These are phyloP conservation scores for Meira miltonrushii DNA, from an alignment of 1,284 basidiomycete genomes.

Conservation along the genomic window DNA sequence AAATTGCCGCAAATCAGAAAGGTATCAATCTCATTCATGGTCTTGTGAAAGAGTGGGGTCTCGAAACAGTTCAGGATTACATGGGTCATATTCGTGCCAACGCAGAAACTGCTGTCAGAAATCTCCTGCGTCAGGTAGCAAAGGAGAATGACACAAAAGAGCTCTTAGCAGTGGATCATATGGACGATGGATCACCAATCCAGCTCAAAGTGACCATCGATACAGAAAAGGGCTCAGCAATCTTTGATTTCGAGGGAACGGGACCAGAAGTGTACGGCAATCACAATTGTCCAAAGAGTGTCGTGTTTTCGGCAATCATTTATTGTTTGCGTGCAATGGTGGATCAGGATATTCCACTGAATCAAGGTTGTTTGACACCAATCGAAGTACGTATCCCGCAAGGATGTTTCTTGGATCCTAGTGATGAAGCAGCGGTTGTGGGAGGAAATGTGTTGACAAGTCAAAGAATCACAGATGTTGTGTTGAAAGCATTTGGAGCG, in stretches of 20 bases:
- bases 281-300: slow-evolving; percentile 67
- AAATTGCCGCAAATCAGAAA: slow-evolving; percentile 94
- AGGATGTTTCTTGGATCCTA: slow-evolving; percentile 74
- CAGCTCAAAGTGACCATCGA: slow-evolving; percentile 75
- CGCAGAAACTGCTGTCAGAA: slow-evolving; percentile 81
- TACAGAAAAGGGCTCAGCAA: slow-evolving; percentile 68
- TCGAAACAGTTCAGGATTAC: slow-evolving; percentile 69
- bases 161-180: slow-evolving; percentile 64
- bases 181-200: slow-evolving; percentile 60
- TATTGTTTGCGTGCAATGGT: slow-evolving; percentile 91
- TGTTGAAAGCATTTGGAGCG: slow-evolving; percentile 85
- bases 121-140: slow-evolving; percentile 72
- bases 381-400: slow-evolving; percentile 71
- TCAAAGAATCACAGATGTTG: slow-evolving; percentile 90
- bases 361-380: slow-evolving; percentile 77
- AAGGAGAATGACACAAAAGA: slow-evolving; percentile 62
- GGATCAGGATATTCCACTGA: slow-evolving; percentile 83
- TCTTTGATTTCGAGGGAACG: slow-evolving; percentile 78
- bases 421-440: slow-evolving; percentile 73
- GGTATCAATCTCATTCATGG: slow-evolving; percentile 58
- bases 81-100: slow-evolving; percentile 68
- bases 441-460: slow-evolving; percentile 88
- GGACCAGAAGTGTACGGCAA: slow-evolving; percentile 84
- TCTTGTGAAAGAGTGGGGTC: slow-evolving; percentile 80
- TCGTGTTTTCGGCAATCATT: slow-evolving; percentile 86